Conservation (phyloP, 2,329 filamentous ascomycete genomes). For the Ascochyta lentis region DNA sequence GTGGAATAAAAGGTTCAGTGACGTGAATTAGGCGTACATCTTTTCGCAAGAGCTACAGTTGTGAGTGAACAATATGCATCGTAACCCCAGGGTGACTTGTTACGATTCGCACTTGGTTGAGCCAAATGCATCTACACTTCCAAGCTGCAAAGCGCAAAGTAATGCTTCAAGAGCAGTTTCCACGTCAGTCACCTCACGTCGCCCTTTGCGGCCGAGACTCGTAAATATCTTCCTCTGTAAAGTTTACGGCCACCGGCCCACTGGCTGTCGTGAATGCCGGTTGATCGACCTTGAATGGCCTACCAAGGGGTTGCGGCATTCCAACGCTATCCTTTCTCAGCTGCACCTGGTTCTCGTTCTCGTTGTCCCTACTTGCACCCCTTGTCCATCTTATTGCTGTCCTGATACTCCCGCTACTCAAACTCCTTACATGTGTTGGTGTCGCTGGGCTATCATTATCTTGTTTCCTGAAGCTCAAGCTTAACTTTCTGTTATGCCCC, state of each 20-base stretch:
- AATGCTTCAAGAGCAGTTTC: no score
- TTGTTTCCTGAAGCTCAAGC: conserved; percentile 12
- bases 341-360: conserved; percentile 21
- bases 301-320: conserved; percentile 29
- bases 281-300: conserved; percentile 27
- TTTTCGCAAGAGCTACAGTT: no score
- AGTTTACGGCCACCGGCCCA: background rate
- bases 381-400: conserved; percentile 31
- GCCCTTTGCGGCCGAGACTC: no score
- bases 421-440: conserved; percentile 29
- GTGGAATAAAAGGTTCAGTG: no score
- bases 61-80: no score
- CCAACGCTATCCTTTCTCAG: conserved; percentile 38
- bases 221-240: background rate
- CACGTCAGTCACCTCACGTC: no score
- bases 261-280: background rate
- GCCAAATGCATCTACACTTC: no score
- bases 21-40: no score
- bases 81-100: no score
- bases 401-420: conserved; percentile 34
- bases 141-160: no score
- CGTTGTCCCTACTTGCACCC: conserved; percentile 24
- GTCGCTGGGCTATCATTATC: conserved; percentile 16
- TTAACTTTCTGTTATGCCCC: conserved; percentile 12
- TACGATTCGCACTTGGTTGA: no score